These are phyloP conservation scores for Pelagomonas calceolata DNA, from an alignment of 108 stramenopile genomes.

Conservation along the genomic window DNA sequence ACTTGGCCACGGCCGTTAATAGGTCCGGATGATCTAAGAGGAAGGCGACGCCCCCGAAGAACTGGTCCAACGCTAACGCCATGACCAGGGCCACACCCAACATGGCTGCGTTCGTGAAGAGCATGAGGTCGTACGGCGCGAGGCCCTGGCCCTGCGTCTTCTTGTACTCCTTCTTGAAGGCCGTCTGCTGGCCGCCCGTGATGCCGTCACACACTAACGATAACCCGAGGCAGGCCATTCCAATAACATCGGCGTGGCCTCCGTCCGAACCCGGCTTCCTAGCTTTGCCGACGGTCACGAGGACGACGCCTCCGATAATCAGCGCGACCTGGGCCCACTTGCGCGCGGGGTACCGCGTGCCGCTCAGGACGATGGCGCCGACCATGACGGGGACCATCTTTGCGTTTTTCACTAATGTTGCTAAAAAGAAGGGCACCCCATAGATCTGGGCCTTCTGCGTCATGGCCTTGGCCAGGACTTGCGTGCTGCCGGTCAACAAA, in stretches of 20 bases:
- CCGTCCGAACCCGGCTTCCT: conserved; percentile 40
- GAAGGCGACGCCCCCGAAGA: conserved; percentile 57
- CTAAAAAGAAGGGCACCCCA: conserved; percentile 71
- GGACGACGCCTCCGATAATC: conserved; percentile 77
- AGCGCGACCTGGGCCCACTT: conserved; percentile 77
- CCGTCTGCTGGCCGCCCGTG: conserved; percentile 79
- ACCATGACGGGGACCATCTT: conserved; percentile 90
- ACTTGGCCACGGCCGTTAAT: conserved; percentile 68
- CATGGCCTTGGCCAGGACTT: conserved; percentile 80
- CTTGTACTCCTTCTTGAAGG: conserved; percentile 69
- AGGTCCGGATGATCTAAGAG: conserved; percentile 71
- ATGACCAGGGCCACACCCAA: conserved; percentile 60
- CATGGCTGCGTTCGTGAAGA: conserved; percentile 85
- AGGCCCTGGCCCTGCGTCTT: conserved; percentile 68
- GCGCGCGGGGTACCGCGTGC: conserved; percentile 62
- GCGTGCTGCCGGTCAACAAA: conserved; percentile 71
- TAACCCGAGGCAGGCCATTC: conserved; percentile 66
- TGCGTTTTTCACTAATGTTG: conserved; percentile 75
- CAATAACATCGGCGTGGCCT: conserved; percentile 38
- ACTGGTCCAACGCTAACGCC: conserved; percentile 57
- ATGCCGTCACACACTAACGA: conserved; percentile 71
- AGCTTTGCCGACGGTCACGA: conserved; percentile 81
- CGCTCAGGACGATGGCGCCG: conserved; percentile 68
- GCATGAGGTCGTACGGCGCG: conserved; percentile 87
- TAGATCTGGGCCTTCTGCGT: conserved; percentile 71